Evolutionary conservation across 345 rosid species (phyloP).

Genomic region (Draba incana): DNA sequence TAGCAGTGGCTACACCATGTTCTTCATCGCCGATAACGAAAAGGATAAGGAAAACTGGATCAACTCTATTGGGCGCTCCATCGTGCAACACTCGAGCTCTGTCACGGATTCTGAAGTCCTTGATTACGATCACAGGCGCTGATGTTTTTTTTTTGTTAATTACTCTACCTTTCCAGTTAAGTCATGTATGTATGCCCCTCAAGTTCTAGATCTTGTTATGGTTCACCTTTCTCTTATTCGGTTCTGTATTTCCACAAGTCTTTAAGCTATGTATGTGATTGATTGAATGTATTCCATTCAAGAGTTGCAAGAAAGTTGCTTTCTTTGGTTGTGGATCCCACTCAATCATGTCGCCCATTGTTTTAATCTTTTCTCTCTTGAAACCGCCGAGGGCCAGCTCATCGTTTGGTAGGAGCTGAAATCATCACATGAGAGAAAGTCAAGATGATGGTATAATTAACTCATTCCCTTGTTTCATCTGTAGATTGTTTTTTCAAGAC

Average conservation of each 20-base stretch:
- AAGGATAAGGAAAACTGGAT: slow-evolving; percentile 94
- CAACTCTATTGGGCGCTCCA: slow-evolving; percentile 83
- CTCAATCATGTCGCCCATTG: slow-evolving; percentile 12
- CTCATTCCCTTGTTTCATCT: slow-evolving; percentile 20
- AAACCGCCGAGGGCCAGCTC: slow-evolving; percentile 25
- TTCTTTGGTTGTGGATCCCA: slow-evolving; percentile 26
- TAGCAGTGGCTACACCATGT: slow-evolving; percentile 61
- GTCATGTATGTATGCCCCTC: slow-evolving; percentile 38
- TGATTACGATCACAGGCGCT: slow-evolving; percentile 48
- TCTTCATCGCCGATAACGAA: slow-evolving; percentile 75
- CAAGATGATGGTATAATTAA: slow-evolving; percentile 1
- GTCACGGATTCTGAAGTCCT: slow-evolving; percentile 83
- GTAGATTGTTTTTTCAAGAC: slow-evolving; percentile 2
- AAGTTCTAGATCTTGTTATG: not conserved
- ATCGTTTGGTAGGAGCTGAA: slow-evolving; percentile 20
- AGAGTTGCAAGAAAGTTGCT: slow-evolving; percentile 17
- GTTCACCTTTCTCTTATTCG: not conserved
- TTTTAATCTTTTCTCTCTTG: slow-evolving; percentile 22
- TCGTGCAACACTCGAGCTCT: slow-evolving; percentile 79
- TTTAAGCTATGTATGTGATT: slow-evolving; percentile 6
- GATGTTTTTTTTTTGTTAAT: not conserved
- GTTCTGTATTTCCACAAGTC: slow-evolving; percentile 7
- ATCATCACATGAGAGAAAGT: slow-evolving; percentile 4
- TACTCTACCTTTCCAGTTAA: slow-evolving; percentile 13
- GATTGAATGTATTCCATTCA: not conserved